Base-by-base conservation (phyloP, 2,329 filamentous ascomycete genomes). In the Claviceps spartinae region DNA sequence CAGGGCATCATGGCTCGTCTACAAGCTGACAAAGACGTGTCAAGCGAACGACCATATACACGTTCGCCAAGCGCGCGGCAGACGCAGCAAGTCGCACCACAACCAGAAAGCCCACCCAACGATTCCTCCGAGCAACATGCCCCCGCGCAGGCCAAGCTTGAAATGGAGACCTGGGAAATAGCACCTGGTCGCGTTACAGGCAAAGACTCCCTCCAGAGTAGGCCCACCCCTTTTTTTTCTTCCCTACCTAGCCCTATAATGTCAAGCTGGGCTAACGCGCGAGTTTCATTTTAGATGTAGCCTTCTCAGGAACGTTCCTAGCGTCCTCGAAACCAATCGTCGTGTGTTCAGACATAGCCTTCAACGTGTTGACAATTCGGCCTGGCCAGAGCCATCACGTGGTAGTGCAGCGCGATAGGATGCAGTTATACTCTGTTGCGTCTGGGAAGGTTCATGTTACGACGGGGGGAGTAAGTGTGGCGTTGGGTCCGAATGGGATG, bases 241-340 rank as follows among this genome's bases (percentile, higher is more conserved):
- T 20, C 14, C n/a, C 14, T 34, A n/a, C 11, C 3, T 4, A 34
- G 30, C 11, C 30, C 11, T 34, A 11, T 34, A 34, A 34, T 34
- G 30, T 11, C 9, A 34, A 34, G 30, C 11, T 26, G 14, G 14
- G 9, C 48, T 48, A 14, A 54, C 38, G 38, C 18, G n/a, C 13
- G 26, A 34, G 16, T 18, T 1, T 24, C 14, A 20, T 13, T 37
- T 9, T 22, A 74, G 72, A 70, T 34, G 57, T 74, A n/a, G 69
- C 66, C 4, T 73, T 68, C 54, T 74, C 72, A 14, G 69, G 66
- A 40, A 61, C 69, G 0, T 74, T 71, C 54, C 59, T 73, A 4
- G 63, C 65, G 0, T 64, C 63, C 34, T 62, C 63, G 5, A 63
- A 66, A 36, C 63, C 69, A 0, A 60, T 73, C 5, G 55, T 54